Conservation (phyloP, 768 basidiomycete genomes). For the Leccinum uliginosum region DNA sequence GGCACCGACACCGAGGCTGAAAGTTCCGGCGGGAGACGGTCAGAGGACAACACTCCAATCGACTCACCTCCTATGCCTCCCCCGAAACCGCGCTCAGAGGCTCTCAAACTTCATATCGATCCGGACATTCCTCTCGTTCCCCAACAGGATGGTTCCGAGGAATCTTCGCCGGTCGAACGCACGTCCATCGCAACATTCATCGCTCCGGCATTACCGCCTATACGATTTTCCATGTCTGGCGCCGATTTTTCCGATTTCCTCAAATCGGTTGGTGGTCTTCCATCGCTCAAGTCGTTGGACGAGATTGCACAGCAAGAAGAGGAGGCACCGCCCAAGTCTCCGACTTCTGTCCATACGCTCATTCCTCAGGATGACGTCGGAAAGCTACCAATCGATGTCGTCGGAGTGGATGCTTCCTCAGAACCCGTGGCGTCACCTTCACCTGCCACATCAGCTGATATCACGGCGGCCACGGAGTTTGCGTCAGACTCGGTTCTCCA, state of each 20-base stretch:
- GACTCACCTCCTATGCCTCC: constrained; percentile 40
- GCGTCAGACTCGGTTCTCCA: constrained; percentile 11
- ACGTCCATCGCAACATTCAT: constrained; percentile 74
- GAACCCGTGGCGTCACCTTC: not conserved
- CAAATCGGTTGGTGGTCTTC: constrained; percentile 50
- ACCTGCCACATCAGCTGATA: not conserved
- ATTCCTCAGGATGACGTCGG: constrained; percentile 5
- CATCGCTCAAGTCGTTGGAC: constrained; percentile 44
- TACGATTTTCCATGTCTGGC: constrained; percentile 84
- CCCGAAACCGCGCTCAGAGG: constrained; percentile 37
- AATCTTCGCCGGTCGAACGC: constrained; percentile 62
- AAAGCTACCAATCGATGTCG: not conserved
- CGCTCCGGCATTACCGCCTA: constrained; percentile 83
- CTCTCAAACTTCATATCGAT: constrained; percentile 25
- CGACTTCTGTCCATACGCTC: constrained; percentile 18
- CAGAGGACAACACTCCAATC: constrained; percentile 22
- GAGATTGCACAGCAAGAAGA: constrained; percentile 42
- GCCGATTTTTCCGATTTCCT: constrained; percentile 78
- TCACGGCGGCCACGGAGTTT: constrained; percentile 11
- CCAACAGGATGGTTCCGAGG: constrained; percentile 43
- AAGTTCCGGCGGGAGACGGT: constrained; percentile 34
- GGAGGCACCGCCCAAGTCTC: constrained; percentile 23
- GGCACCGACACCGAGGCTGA: constrained; percentile 70
- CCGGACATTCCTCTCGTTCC: constrained; percentile 14
- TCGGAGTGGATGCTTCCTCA: not conserved